Base-by-base conservation (phyloP, 2,329 filamentous ascomycete species). In the Trichophyton schoenleinii region DNA sequence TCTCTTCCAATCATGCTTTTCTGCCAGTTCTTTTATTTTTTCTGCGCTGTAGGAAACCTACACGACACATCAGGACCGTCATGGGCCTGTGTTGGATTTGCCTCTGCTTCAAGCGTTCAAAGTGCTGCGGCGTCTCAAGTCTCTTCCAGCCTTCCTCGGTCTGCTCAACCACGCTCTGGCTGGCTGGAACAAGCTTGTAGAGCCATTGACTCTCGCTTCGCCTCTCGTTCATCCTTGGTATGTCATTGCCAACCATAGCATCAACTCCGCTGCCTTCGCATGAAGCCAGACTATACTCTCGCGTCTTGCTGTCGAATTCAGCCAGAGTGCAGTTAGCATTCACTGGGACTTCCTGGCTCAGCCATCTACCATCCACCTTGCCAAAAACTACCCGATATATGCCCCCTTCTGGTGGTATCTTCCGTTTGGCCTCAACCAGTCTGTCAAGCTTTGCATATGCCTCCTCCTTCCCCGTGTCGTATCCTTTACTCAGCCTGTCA, bases 401-500 rank as follows among this genome's bases (percentile, higher is more conserved):
- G 3, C 4, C 8, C 41, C 1, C n/a, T 15, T 44, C 41, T 8
- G 41, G 41, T 18, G n/a, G 41, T n/a, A 44, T 44, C 13, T 13
- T 18, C 41, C 41, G 15, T 18, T 8, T n/a, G n/a, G 41, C 41
- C 11, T 44, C 41, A 7, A 44, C n/a, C 11, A 44, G 41, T 6
- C 41, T 44, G n/a, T 44, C 41, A 44, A 44, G 41, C 41, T 44
- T 44, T 18, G 41, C 41, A 7, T 44, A 44, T n/a, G 41, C 41
- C 20, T 48, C 44, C 6, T 22, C 25, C 20, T 48, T 20, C 20
- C 9, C 6, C 18, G 18, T 1, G 18, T 48, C 44, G 2, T 22
- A 20, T 2, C 60, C 65, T 5, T 20, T 63, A 1, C 57, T 61
- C 18, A 63, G 61, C 22, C 36, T n/a, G 6, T 52, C n/a, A 8